A percentile compares a stretch with the other conserved stretches of the same genome.
phyloP scores from a whole-genome alignment of 257 asterid species.

The Solanum verrucosum region DNA sequence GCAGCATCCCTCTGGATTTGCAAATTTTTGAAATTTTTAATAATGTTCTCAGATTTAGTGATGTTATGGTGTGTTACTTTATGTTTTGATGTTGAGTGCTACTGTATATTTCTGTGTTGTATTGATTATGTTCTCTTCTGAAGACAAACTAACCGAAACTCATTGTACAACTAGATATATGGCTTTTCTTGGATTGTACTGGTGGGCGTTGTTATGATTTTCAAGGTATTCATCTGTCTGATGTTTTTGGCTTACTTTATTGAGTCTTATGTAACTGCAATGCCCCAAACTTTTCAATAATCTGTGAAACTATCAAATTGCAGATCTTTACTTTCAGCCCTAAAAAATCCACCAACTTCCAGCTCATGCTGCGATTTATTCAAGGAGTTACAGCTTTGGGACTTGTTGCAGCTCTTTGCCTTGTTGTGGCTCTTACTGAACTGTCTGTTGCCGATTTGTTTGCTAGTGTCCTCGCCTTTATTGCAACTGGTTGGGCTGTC shows the following conservation, averaged over 20 bases:
- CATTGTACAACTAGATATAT: conserved; percentile 39
- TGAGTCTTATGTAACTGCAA: neutral
- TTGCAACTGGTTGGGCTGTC: conserved; percentile 95
- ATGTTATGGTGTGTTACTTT: neutral
- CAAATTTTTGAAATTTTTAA: neutral
- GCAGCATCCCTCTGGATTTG: neutral
- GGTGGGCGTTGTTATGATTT: conserved; percentile 67
- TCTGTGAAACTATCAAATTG: conserved; percentile 1
- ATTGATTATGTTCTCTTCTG: neutral
- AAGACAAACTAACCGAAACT: neutral
- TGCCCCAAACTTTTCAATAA: neutral
- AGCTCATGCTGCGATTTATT: conserved; percentile 80
- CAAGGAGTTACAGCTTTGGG: conserved; percentile 87
- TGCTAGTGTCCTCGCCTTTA: conserved; percentile 89
- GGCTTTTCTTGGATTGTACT: conserved; percentile 95
- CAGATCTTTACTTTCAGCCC: conserved; percentile 88
- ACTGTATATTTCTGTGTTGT: neutral
- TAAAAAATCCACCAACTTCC: conserved; percentile 75
- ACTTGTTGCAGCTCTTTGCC: conserved; percentile 70
- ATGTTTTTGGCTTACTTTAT: neutral
- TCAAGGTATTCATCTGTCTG: conserved; percentile 48
- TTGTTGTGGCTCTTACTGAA: conserved; percentile 54
- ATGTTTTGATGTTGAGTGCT: neutral
- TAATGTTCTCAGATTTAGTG: neutral
- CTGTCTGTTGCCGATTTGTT: conserved; percentile 74